A percentile compares a stretch with the other conserved stretches of the same genome.
phyloP scores from a whole-genome alignment of 176 grass and related monocot species.

The Zea mays region Zm-B73-REFERENCE-NAM-5.0 NC_050101.1:147368501-147369000 shows the following conservation, averaged over 20 bases:
- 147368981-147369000: too few species aligned
- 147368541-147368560: neutral
- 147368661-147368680: slow-evolving; percentile 10
- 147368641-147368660: slow-evolving; percentile 18
- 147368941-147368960: neutral
- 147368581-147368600: slow-evolving; percentile 54
- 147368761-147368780: neutral
- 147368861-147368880: neutral
- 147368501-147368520: slow-evolving; percentile 45
- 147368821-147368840: slow-evolving; percentile 4
- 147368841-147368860: neutral
- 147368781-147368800: neutral
- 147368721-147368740: slow-evolving; percentile 23
- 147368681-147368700: slow-evolving; percentile 20
- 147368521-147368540: neutral
- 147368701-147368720: slow-evolving; percentile 40
- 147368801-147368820: neutral
- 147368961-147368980: too few species aligned
- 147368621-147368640: slow-evolving; percentile 33
- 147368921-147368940: neutral
- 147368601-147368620: slow-evolving; percentile 31
- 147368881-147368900: neutral
- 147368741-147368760: neutral
- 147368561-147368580: slow-evolving; percentile 34
- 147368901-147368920: neutral